phyloP scores from a whole-genome alignment of 176 grass and related monocot genomes.

The Puya raimondii region DNA sequence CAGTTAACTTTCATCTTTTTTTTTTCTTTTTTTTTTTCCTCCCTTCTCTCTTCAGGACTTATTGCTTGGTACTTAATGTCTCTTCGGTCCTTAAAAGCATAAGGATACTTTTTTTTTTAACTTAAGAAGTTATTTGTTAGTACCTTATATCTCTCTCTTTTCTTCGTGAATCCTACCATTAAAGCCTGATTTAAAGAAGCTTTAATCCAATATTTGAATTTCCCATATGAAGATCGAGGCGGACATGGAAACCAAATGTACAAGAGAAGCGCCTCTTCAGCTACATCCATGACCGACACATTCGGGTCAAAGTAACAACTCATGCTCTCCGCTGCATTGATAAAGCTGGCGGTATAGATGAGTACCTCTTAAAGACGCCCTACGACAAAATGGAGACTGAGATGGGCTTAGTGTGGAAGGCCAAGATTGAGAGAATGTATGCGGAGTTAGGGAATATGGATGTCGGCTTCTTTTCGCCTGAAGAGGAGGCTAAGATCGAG shows the following conservation, averaged over 20 bases:
- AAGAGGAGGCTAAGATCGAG: slow-evolving; percentile 70
- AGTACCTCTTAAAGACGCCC: slow-evolving; percentile 92
- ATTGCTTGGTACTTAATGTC: too few relatives aligned
- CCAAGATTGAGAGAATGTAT: slow-evolving; percentile 93
- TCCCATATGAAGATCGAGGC: slow-evolving; percentile 48
- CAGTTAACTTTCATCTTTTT: too few relatives aligned
- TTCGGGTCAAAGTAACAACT: slow-evolving; percentile 77
- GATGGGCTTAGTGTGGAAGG: slow-evolving; percentile 75
- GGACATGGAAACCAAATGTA: slow-evolving; percentile 94
- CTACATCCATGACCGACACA: slow-evolving; percentile 84
- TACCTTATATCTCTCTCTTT: neutral
- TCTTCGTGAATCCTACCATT: neutral
- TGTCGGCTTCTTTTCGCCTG: slow-evolving; percentile 60
- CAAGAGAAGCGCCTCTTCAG: slow-evolving; percentile 94
- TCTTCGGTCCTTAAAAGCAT: too few relatives aligned
- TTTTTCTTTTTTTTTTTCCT: too few relatives aligned
- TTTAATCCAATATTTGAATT: neutral
- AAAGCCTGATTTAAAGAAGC: neutral
- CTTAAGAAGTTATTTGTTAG: too few relatives aligned
- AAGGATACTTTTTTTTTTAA: neutral
- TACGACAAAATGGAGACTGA: slow-evolving; percentile 88
- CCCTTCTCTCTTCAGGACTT: too few relatives aligned
- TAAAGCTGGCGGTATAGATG: slow-evolving; percentile 94
- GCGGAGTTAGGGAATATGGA: slow-evolving; percentile 51
- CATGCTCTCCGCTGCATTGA: slow-evolving; percentile 93